Percentiles rank a stretch among this genome's conserved stretches.
Conservation (phyloP, 345 rosid genomes). For the Hypericum androsaemum region DNA sequence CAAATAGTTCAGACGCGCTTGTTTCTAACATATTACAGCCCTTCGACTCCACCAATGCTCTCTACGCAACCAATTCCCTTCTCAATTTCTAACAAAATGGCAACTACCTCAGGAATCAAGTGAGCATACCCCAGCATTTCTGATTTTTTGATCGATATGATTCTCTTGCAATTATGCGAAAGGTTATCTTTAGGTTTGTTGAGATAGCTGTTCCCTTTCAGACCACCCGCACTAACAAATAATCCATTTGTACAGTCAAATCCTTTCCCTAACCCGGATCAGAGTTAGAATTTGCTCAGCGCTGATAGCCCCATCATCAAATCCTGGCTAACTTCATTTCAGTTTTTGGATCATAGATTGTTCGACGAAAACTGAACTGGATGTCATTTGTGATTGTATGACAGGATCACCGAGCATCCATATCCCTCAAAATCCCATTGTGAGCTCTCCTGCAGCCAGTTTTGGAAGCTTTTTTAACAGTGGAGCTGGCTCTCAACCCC, state of each 20-base stretch:
- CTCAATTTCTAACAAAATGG: too few species aligned
- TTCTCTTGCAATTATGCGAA: too few species aligned
- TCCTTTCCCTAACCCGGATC: slow-evolving; percentile 30
- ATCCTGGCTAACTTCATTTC: slow-evolving; percentile 14
- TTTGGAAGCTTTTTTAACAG: slow-evolving; percentile 17
- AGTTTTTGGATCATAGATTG: slow-evolving; percentile 7
- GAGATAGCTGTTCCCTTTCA: slow-evolving; percentile 13
- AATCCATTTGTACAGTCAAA: slow-evolving; percentile 37
- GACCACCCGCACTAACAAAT: slow-evolving; percentile 22
- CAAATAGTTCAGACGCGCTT: too few species aligned
- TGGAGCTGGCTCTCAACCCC: slow-evolving; percentile 11
- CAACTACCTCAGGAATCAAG: too few species aligned
- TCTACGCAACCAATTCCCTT: too few species aligned
- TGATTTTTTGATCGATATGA: slow-evolving; percentile 1
- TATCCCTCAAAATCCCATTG: slow-evolving; percentile 13
- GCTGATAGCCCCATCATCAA: slow-evolving; percentile 15
- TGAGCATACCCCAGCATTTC: too few species aligned
- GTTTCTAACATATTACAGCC: not conserved
- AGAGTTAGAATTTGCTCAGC: slow-evolving; percentile 31
- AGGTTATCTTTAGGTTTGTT: slow-evolving; percentile 1
- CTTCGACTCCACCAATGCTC: too few species aligned
- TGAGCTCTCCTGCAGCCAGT: slow-evolving; percentile 16
- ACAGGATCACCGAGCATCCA: slow-evolving; percentile 23
- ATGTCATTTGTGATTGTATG: slow-evolving; percentile 16
- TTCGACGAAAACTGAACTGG: too few species aligned